These are phyloP conservation scores for Elsinoe australis DNA, from an alignment of 2,329 filamentous ascomycete species.

Conservation along the genomic window DNA sequence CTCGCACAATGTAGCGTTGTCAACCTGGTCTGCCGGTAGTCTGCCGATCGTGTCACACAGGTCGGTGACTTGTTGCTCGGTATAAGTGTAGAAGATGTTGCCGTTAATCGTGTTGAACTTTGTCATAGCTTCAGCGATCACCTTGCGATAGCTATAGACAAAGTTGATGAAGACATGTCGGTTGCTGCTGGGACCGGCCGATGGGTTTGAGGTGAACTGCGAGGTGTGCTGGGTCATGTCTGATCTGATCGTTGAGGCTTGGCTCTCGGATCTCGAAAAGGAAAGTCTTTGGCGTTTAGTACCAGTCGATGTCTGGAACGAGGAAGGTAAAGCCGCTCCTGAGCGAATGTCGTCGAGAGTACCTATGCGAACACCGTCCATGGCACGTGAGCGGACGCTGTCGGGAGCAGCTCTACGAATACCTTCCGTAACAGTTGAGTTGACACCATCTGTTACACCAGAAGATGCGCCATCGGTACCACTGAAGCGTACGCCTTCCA, in stretches of 20 bases:
- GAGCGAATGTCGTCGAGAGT: too few species aligned
- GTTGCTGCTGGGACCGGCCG: background rate
- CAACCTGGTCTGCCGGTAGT: background rate
- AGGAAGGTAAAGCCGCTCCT: background rate
- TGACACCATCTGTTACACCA: too few species aligned
- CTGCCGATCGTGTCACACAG: background rate
- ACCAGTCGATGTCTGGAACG: too few species aligned
- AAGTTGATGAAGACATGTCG: background rate
- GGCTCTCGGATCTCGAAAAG: too few species aligned
- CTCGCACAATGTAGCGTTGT: constrained; percentile 1
- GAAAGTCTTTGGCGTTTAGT: too few species aligned
- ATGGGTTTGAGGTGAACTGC: background rate
- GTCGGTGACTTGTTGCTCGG: background rate
- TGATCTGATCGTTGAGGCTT: too few species aligned
- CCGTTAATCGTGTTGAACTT: background rate
- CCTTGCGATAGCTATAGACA: background rate
- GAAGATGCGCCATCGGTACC: too few species aligned
- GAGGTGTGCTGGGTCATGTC: background rate
- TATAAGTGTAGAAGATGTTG: constrained; percentile 2
- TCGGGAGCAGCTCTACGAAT: too few species aligned
- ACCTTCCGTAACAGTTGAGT: too few species aligned
- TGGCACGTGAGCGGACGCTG: too few species aligned
- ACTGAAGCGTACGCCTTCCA: too few species aligned
- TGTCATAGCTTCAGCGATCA: background rate
- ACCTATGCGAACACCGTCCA: too few species aligned